Percentiles rank a stretch among this genome's conserved stretches.
Conservation (phyloP, 2,329 filamentous ascomycete genomes). For the Chalaropsis ovoidea region DNA sequence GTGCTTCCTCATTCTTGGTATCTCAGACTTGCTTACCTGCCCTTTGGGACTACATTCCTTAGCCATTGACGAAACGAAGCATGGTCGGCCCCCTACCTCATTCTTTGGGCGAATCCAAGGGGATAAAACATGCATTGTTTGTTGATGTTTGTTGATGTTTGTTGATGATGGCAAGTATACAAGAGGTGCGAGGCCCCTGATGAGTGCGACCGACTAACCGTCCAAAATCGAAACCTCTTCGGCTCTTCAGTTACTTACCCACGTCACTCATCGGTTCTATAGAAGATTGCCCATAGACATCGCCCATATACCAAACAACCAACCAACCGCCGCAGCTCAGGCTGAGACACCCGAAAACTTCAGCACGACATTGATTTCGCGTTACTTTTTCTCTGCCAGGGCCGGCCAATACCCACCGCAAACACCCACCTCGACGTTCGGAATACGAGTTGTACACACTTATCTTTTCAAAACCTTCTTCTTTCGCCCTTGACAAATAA, state of each 20-base stretch:
- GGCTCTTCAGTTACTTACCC: too few relatives aligned
- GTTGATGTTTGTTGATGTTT: neutral
- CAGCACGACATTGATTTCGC: neutral
- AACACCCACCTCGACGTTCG: neutral
- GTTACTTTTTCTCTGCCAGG: too few relatives aligned
- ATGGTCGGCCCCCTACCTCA: neutral
- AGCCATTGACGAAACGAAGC: neutral
- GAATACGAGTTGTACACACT: neutral
- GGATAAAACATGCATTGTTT: neutral
- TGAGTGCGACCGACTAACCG: neutral
- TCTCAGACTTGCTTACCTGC: neutral
- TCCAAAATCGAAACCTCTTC: neutral
- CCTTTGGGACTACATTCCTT: neutral
- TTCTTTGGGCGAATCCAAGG: neutral
- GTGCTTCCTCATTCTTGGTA: neutral
- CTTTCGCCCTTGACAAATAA: neutral
- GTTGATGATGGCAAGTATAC: neutral
- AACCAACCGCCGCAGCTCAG: neutral
- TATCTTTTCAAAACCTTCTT: neutral
- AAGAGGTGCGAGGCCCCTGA: neutral
- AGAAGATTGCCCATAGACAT: neutral
- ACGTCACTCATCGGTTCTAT: too few relatives aligned
- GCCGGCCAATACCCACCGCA: too few relatives aligned
- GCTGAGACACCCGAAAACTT: neutral
- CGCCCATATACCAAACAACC: neutral